phyloP scores from a whole-genome alignment of 1,139 yeast genomes.

The Hansenula sp. region DNA sequence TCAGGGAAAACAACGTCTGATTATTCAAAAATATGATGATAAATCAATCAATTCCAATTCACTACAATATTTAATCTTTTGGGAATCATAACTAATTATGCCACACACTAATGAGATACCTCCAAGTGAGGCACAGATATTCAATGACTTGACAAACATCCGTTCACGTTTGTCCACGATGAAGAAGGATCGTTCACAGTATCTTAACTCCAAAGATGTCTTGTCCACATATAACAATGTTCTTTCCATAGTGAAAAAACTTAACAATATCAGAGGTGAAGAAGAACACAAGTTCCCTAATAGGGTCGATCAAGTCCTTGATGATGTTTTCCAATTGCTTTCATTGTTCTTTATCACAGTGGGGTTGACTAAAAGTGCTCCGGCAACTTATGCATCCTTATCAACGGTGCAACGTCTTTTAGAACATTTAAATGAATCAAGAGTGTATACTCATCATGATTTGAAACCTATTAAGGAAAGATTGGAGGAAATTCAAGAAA shows the following conservation, averaged over 20 bases:
- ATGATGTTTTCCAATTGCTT: slow-evolving; percentile 83
- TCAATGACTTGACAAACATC: slow-evolving; percentile 42
- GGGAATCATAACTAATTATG: slow-evolving; percentile 8
- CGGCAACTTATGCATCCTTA: slow-evolving; percentile 88
- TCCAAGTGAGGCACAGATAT: slow-evolving; percentile 45
- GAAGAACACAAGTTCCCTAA: slow-evolving; percentile 22
- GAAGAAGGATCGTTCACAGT: slow-evolving; percentile 62
- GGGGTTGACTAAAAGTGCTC: slow-evolving; percentile 84
- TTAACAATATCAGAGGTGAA: slow-evolving; percentile 37
- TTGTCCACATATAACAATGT: slow-evolving; percentile 50
- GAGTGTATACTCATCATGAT: slow-evolving; percentile 80
- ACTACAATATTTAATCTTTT: too few species aligned
- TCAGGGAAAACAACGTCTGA: too few species aligned
- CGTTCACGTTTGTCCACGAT: slow-evolving; percentile 48
- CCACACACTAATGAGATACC: slow-evolving; percentile 36
- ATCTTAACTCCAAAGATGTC: slow-evolving; percentile 61
- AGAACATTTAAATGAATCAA: slow-evolving; percentile 75
- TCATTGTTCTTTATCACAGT: slow-evolving; percentile 86
- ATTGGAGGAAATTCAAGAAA: slow-evolving; percentile 59
- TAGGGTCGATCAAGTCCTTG: slow-evolving; percentile 67
- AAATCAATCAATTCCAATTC: too few species aligned
- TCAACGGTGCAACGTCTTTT: slow-evolving; percentile 79
- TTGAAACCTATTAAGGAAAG: slow-evolving; percentile 70
- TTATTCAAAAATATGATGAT: too few species aligned
- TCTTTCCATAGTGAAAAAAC: slow-evolving; percentile 43